These are phyloP conservation scores for Pyrenopolyporus hunteri DNA, from an alignment of 495 filamentous ascomycete genomes.

Conservation along the genomic window DNA sequence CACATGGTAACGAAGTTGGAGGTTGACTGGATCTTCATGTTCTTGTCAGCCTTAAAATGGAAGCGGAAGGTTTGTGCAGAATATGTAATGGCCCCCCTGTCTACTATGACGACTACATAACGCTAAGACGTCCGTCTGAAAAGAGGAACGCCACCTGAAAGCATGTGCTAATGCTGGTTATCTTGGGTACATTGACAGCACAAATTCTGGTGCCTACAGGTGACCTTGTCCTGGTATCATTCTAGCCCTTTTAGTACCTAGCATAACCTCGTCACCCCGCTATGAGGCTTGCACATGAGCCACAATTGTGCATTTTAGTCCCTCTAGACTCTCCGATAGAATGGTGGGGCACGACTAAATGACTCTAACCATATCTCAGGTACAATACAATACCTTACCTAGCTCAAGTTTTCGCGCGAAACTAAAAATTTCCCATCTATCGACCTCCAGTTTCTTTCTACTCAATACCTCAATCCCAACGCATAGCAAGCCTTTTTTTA, in stretches of 20 bases:
- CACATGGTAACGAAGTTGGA: conserved; percentile 20
- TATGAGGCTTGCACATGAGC: not conserved
- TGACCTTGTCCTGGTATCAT: too few relatives aligned
- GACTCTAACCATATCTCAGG: conserved; percentile 31
- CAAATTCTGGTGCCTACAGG: too few relatives aligned
- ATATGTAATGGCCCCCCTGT: not conserved
- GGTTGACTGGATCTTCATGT: conserved; percentile 16
- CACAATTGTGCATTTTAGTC: not conserved
- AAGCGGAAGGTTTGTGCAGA: not conserved
- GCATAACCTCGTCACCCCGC: not conserved
- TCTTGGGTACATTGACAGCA: too few relatives aligned
- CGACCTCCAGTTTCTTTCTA: conserved; percentile 5
- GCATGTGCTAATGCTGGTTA: too few relatives aligned
- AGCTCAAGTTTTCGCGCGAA: conserved; percentile 21
- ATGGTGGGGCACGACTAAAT: conserved; percentile 44
- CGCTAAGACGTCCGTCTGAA: not conserved
- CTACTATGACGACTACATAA: conserved; percentile 27
- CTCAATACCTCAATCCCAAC: not conserved
- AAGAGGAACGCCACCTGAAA: too few relatives aligned
- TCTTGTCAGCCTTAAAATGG: conserved; percentile 35
- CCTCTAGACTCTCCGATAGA: not conserved
- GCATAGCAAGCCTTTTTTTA: not conserved
- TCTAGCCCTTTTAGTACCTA: too few relatives aligned
- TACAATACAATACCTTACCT: too few relatives aligned
- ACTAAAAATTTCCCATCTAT: conserved; percentile 13